Evolutionary conservation across 768 basidiomycete genomes (phyloP).

Genomic region (Chlorophyllum brunneum): DNA sequence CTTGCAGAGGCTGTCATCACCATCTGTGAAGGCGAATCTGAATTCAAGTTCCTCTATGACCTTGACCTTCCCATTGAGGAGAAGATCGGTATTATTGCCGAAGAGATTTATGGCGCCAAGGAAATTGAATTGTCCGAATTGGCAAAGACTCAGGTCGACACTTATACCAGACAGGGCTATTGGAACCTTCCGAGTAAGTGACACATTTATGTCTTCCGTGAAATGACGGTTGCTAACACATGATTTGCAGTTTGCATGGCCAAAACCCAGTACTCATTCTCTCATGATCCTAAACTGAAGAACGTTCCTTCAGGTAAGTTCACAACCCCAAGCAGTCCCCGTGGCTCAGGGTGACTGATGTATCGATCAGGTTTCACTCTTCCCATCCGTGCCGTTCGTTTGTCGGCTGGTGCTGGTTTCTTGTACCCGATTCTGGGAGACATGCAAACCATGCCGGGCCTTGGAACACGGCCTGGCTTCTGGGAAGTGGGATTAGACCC

Average conservation of each 20-base stretch:
- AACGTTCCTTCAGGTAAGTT: conserved; percentile 73
- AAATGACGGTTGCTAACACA: conserved; percentile 11
- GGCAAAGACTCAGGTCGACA: conserved; percentile 82
- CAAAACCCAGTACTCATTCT: conserved; percentile 97
- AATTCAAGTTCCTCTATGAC: conserved; percentile 94
- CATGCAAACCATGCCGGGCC: conserved; percentile 98
- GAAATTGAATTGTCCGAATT: conserved; percentile 84
- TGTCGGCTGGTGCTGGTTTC: conserved; percentile 95
- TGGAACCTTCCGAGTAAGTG: conserved; percentile 69
- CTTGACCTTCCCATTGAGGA: conserved; percentile 76
- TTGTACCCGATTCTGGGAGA: conserved; percentile 93
- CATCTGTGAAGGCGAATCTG: conserved; percentile 76
- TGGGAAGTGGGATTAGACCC: conserved; percentile 86
- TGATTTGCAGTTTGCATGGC: conserved; percentile 88
- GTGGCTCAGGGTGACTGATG: not conserved
- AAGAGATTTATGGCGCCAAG: conserved; percentile 92
- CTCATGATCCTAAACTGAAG: conserved; percentile 89
- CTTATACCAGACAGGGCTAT: conserved; percentile 90
- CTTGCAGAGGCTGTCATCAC: conserved; percentile 91
- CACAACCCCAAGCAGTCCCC: not conserved
- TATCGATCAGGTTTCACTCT: conserved; percentile 72
- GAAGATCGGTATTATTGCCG: conserved; percentile 86
- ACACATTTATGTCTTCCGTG: not conserved
- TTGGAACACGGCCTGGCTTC: conserved; percentile 90
- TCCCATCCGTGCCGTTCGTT: conserved; percentile 82